Conservation (phyloP, 148 eudicot species). For the Fagopyrum esculentum region DNA sequence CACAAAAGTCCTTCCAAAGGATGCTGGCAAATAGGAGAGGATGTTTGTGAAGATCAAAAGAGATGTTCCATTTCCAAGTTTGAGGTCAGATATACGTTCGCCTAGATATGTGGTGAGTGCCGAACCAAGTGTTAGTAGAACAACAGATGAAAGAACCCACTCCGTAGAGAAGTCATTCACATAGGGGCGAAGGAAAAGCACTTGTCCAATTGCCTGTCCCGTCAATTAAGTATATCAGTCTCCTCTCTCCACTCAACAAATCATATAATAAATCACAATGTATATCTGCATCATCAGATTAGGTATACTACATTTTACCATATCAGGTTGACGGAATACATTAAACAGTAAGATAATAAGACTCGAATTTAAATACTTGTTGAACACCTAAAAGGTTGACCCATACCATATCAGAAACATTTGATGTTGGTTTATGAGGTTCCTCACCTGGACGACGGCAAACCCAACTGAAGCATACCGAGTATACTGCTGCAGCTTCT, state of each 20-base stretch:
- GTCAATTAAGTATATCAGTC: conserved; percentile 10
- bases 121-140: conserved; percentile 86
- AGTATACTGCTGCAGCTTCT: conserved; percentile 91
- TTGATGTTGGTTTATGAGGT: neutral
- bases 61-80: conserved; percentile 98
- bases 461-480: conserved; percentile 99
- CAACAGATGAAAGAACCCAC: conserved; percentile 83
- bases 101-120: conserved; percentile 86
- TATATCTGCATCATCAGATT: neutral
- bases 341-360: too few species aligned
- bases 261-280: neutral
- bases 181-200: conserved; percentile 88
- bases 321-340: too few species aligned
- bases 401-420: neutral
- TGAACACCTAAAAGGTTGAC: neutral
- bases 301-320: neutral
- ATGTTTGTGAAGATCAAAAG: conserved; percentile 95
- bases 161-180: conserved; percentile 82
- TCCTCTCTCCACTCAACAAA: neutral
- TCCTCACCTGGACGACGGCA: conserved; percentile 87
- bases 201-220: conserved; percentile 97
- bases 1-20: conserved; percentile 92
- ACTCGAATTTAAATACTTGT: too few species aligned
- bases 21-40: conserved; percentile 93
- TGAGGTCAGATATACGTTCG: conserved; percentile 86